Conservation (phyloP, 305 asterid species). For the Rubia peregrina region DNA sequence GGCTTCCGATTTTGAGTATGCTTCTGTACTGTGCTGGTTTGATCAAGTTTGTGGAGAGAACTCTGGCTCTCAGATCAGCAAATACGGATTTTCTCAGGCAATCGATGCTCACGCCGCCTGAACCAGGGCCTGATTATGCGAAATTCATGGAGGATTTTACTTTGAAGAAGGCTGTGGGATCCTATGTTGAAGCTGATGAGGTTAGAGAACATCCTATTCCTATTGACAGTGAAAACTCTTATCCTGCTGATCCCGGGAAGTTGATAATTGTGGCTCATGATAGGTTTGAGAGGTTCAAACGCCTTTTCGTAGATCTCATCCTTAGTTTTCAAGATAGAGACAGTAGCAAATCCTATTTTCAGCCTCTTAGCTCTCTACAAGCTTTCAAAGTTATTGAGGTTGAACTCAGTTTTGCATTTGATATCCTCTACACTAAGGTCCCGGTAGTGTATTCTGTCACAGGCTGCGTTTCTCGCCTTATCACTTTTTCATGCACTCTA, state of each 20-base stretch:
- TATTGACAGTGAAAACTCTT: not conserved
- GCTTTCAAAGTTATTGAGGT: constrained; percentile 45
- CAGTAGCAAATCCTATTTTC: constrained; percentile 29
- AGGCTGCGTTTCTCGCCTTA: constrained; percentile 22
- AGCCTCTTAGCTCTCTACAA: not conserved
- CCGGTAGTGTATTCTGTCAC: constrained; percentile 11
- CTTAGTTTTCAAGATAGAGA: constrained; percentile 47
- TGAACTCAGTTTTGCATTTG: constrained; percentile 45
- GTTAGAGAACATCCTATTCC: constrained; percentile 28
- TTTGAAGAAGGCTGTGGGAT: constrained; percentile 34
- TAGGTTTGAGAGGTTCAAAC: constrained; percentile 34
- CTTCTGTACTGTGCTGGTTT: constrained; percentile 27
- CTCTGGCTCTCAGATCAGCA: constrained; percentile 27
- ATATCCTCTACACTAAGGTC: constrained; percentile 41
- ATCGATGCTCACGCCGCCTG: constrained; percentile 36
- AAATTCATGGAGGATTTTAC: constrained; percentile 39
- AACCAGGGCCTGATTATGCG: constrained; percentile 46
- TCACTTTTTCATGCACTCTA: constrained; percentile 18
- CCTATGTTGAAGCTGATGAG: constrained; percentile 20
- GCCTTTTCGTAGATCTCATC: constrained; percentile 45
- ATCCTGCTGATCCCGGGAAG: not conserved
- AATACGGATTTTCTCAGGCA: constrained; percentile 16
- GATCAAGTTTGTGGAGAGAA: constrained; percentile 38
- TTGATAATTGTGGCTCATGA: constrained; percentile 25
- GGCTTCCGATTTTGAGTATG: constrained; percentile 19